phyloP scores from a whole-genome alignment of 1,284 basidiomycete species.

The Boletellus dicymbophilus region DNA sequence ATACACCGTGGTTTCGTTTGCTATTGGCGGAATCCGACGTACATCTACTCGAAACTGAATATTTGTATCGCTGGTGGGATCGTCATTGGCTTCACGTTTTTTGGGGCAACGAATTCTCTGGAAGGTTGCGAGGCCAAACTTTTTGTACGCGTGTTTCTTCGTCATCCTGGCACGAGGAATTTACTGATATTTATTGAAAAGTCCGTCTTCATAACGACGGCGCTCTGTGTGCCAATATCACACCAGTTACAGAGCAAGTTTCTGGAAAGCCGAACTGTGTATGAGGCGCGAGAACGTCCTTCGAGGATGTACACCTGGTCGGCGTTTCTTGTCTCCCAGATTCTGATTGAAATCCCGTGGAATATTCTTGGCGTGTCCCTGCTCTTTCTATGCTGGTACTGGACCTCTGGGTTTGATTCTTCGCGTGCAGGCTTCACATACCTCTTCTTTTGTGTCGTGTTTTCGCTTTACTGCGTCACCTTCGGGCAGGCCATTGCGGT shows the following conservation, averaged over 20 bases:
- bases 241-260: slow-evolving; percentile 22
- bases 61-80: slow-evolving; percentile 54
- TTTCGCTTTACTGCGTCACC: slow-evolving; percentile 52
- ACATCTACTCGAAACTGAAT: slow-evolving; percentile 72
- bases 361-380: slow-evolving; percentile 57
- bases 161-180: no score
- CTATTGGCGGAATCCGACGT: slow-evolving; percentile 62
- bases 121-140: slow-evolving; percentile 83
- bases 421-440: slow-evolving; percentile 55
- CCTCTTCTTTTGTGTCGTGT: slow-evolving; percentile 46
- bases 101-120: slow-evolving; percentile 58
- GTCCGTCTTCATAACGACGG: slow-evolving; percentile 11
- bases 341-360: slow-evolving; percentile 64
- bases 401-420: slow-evolving; percentile 55
- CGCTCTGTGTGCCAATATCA: slow-evolving; percentile 13
- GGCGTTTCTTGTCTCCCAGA: slow-evolving; percentile 62
- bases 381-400: slow-evolving; percentile 69
- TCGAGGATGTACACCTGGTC: slow-evolving; percentile 85
- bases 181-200: neutral
- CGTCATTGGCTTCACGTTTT: slow-evolving; percentile 69
- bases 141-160: slow-evolving; percentile 42
- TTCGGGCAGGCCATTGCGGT: slow-evolving; percentile 61
- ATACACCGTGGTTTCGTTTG: slow-evolving; percentile 35
- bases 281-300: slow-evolving; percentile 73
- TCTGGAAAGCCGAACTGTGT: slow-evolving; percentile 45